Percentiles rank a stretch among this genome's conserved stretches.
Conservation (phyloP, 129 eudicot species). For the Glebionis coronaria region DNA sequence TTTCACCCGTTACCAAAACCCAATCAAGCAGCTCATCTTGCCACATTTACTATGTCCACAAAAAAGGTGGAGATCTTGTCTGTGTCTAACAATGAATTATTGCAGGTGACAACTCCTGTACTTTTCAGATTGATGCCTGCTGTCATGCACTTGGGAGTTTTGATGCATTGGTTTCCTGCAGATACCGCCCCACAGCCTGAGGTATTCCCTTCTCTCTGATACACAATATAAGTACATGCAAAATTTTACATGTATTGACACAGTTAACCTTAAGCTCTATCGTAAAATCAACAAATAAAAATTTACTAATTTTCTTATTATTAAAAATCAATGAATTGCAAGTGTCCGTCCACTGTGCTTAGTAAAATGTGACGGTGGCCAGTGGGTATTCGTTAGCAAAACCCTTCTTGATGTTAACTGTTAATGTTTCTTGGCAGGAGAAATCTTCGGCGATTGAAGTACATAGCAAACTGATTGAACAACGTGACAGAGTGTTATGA, state of each 20-base stretch:
- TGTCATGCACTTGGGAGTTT: slow-evolving; percentile 82
- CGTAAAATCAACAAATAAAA: not conserved
- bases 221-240: not conserved
- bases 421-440: slow-evolving; percentile 42
- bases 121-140: slow-evolving; percentile 86
- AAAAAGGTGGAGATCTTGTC: not conserved
- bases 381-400: too few relatives aligned
- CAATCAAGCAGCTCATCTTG: too few relatives aligned
- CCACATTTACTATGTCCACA: too few relatives aligned
- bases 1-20: too few relatives aligned
- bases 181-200: slow-evolving; percentile 52
- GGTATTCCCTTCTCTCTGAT: slow-evolving; percentile 47
- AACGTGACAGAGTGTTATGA: slow-evolving; percentile 51
- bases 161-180: slow-evolving; percentile 94
- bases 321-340: not conserved
- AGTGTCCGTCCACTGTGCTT: not conserved
- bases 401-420: not conserved
- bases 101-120: slow-evolving; percentile 91
- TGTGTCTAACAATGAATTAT: slow-evolving; percentile 10
- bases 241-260: not conserved
- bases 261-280: not conserved
- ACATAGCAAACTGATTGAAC: slow-evolving; percentile 42
- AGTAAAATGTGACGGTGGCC: not conserved
- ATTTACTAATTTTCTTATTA: not conserved
- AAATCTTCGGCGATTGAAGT: slow-evolving; percentile 48